Conservation (phyloP, 2,329 filamentous ascomycete genomes). For the Xylariaceae sp. region DNA sequence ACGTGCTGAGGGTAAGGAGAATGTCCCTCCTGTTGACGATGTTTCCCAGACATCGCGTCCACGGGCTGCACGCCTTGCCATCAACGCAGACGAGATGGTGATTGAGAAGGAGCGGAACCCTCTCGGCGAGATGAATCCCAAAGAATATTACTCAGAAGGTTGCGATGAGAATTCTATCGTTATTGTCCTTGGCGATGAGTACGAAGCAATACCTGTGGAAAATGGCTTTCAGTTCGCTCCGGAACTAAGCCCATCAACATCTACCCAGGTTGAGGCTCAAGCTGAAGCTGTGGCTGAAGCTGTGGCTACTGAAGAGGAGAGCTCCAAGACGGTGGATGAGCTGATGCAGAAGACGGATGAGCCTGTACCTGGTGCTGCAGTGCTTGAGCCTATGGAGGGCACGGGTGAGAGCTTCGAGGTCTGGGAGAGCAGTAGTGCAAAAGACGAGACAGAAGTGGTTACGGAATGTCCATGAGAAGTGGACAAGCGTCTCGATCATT, state of each 20-base stretch:
- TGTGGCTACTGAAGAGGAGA: conserved; percentile 22
- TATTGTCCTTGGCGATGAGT: conserved; percentile 66
- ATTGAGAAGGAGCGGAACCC: conserved; percentile 70
- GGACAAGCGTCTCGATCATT: neutral
- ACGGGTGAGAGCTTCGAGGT: conserved; percentile 68
- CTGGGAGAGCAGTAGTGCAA: conserved; percentile 72
- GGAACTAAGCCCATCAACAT: conserved; percentile 37
- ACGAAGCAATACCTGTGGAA: conserved; percentile 43
- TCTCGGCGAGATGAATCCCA: conserved; percentile 69
- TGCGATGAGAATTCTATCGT: conserved; percentile 68
- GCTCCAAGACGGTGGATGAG: conserved; percentile 42
- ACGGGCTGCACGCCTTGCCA: conserved; percentile 41
- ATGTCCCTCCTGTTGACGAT: conserved; percentile 77
- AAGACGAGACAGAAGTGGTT: conserved; percentile 57
- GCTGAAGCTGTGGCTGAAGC: neutral
- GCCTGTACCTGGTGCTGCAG: conserved; percentile 50
- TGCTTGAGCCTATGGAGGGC: conserved; percentile 62
- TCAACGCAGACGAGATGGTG: conserved; percentile 58
- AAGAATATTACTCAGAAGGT: conserved; percentile 71
- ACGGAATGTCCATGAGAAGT: conserved; percentile 32
- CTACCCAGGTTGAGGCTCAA: neutral
- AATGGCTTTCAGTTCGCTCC: conserved; percentile 36
- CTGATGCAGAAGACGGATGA: conserved; percentile 47
- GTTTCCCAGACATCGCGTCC: conserved; percentile 61
- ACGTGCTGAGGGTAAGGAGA: conserved; percentile 79